phyloP scores from a whole-genome alignment of 768 basidiomycete genomes.

The Leccinellum rugosiceps region DNA sequence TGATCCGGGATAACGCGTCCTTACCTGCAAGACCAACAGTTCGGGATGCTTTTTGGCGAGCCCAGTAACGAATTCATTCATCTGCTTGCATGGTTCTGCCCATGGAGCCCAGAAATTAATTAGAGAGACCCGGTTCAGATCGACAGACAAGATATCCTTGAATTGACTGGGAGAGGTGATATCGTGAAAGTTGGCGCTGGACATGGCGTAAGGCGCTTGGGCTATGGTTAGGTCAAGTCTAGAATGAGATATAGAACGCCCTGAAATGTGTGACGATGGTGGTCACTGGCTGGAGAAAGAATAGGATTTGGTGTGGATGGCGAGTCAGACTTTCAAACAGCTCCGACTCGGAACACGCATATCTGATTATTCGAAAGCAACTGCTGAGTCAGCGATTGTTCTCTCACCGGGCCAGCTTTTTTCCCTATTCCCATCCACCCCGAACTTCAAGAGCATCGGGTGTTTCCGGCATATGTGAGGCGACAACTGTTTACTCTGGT shows the following conservation, averaged over 20 bases:
- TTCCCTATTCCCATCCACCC: not conserved
- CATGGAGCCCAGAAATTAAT: constrained; percentile 94
- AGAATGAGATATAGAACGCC: not conserved
- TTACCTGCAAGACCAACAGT: constrained; percentile 73
- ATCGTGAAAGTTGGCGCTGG: constrained; percentile 37
- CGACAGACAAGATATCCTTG: constrained; percentile 65
- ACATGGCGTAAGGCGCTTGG: constrained; percentile 15
- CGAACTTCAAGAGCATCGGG: not conserved
- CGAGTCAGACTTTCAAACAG: not conserved
- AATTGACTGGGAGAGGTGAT: constrained; percentile 71
- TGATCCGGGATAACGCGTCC: constrained; percentile 9
- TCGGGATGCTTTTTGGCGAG: constrained; percentile 68
- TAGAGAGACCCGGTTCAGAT: constrained; percentile 78
- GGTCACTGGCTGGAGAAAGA: not conserved
- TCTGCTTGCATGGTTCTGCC: constrained; percentile 88
- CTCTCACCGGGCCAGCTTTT: not conserved
- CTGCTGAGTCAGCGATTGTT: not conserved
- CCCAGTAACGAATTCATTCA: constrained; percentile 77
- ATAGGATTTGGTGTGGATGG: not conserved
- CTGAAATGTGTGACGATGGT: not conserved
- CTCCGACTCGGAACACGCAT: not conserved
- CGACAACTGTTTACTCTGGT: too few relatives aligned
- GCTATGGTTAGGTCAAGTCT: not conserved
- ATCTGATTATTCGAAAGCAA: not conserved
- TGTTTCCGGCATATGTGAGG: not conserved